These are phyloP conservation scores for Fragosphaeria purpurea DNA, from an alignment of 2,329 filamentous ascomycete species.

Conservation along the genomic window DNA sequence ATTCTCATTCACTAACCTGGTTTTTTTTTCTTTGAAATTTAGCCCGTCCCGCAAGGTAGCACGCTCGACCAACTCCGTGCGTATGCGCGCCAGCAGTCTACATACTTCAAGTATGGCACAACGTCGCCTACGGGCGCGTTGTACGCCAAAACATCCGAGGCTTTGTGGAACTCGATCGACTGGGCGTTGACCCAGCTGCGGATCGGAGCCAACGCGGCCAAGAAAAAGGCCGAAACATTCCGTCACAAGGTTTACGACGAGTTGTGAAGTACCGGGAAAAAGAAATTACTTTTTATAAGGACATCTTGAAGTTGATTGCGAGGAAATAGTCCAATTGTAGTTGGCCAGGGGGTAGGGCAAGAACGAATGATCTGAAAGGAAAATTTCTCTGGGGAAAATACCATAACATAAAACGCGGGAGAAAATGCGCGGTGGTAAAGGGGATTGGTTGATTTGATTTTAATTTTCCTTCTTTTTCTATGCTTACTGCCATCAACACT, in stretches of 20 bases:
- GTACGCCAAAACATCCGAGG: conserved; percentile 51
- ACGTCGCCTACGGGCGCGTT: conserved; percentile 55
- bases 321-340: no score
- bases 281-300: background rate
- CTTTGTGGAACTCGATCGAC: conserved; percentile 29
- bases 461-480: no score
- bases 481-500: no score
- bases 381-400: no score
- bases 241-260: conserved; percentile 35
- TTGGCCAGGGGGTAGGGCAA: no score
- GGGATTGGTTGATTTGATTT: no score
- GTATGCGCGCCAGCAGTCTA: conserved; percentile 60
- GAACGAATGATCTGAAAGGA: no score
- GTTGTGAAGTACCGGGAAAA: conserved; percentile 26
- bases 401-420: no score
- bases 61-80: conserved; percentile 60
- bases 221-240: conserved; percentile 32
- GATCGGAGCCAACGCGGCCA: conserved; percentile 37
- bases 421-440: no score
- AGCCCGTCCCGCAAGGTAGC: conserved; percentile 53
- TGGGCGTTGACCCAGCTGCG: conserved; percentile 42
- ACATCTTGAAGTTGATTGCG: background rate
- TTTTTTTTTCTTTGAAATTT: conserved; percentile 11
- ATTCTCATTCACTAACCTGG: conserved; percentile 17
- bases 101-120: conserved; percentile 69